These are phyloP conservation scores for Myrmaecium sp. DNA, from an alignment of 2,329 filamentous ascomycete species.

Conservation along the genomic window DNA sequence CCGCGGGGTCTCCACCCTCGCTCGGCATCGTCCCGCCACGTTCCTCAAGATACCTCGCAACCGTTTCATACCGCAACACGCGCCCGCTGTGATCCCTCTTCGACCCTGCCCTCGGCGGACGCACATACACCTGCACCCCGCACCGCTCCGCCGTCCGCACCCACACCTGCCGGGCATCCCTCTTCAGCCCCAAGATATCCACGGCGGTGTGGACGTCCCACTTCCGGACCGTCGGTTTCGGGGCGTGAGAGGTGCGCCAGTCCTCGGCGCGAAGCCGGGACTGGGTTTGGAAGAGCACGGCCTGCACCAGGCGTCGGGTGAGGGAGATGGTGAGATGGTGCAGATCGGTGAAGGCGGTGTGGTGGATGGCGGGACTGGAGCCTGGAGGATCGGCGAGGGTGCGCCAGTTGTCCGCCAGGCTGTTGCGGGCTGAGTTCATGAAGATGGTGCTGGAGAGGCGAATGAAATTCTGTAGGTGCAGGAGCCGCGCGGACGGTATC, in stretches of 20 bases:
- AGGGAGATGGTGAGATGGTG: constrained; percentile 49
- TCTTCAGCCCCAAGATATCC: constrained; percentile 34
- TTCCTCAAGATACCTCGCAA: constrained; percentile 4
- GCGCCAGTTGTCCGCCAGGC: constrained; percentile 51
- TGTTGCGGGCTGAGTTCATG: constrained; percentile 28
- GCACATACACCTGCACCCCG: constrained; percentile 29
- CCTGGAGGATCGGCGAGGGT: constrained; percentile 30
- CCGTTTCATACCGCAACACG: no score
- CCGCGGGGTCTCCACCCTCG: constrained; percentile 1
- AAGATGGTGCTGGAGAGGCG: constrained; percentile 16
- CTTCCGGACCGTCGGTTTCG: constrained; percentile 20
- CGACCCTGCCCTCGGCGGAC: constrained; percentile 12
- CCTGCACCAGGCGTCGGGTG: constrained; percentile 53
- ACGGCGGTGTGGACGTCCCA: constrained; percentile 39
- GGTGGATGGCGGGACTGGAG: constrained; percentile 51
- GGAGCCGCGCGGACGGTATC: constrained; percentile 17
- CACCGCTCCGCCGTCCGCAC: constrained; percentile 33
- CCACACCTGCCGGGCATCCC: constrained; percentile 34
- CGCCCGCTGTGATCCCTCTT: constrained; percentile 26
- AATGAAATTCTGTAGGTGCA: constrained; percentile 14
- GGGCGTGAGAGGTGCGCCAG: constrained; percentile 10
- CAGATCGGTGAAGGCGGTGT: constrained; percentile 62
- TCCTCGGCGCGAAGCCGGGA: constrained; percentile 43
- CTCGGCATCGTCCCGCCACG: background rate
- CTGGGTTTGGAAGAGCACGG: constrained; percentile 51